Evolutionary conservation across 805 yeast species (phyloP).

Genomic region (Candida maris): DNA sequence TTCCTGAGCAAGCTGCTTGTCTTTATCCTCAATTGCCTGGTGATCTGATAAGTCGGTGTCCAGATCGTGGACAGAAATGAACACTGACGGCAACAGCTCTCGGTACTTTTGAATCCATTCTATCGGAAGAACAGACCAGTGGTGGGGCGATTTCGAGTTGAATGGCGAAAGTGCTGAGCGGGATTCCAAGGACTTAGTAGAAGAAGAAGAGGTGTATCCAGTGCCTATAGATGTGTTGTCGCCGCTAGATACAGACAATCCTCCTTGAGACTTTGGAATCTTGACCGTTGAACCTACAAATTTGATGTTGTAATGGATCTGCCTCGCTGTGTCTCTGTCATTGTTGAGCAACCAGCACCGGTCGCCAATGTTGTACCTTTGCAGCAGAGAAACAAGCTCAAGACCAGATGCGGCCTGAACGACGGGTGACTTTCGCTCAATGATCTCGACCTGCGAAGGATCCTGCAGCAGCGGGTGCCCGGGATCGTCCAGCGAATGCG

Average conservation of each 20-base stretch:
- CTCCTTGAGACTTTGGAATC: slow-evolving; percentile 18
- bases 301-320: slow-evolving; percentile 28
- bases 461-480: slow-evolving; percentile 9
- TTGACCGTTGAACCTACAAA: slow-evolving; percentile 27
- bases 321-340: slow-evolving; percentile 13
- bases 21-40: slow-evolving; percentile 23
- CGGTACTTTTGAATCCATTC: slow-evolving; percentile 55
- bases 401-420: slow-evolving; percentile 27
- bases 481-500: slow-evolving; percentile 2
- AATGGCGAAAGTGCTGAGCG: slow-evolving; percentile 41
- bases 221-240: not conserved
- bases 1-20: slow-evolving; percentile 35
- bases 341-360: slow-evolving; percentile 18
- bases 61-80: slow-evolving; percentile 42
- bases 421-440: slow-evolving; percentile 18
- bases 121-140: slow-evolving; percentile 39
- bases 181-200: not conserved
- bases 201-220: not conserved
- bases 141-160: slow-evolving; percentile 37
- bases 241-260: not conserved
- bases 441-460: slow-evolving; percentile 2
- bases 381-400: slow-evolving; percentile 30
- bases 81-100: slow-evolving; percentile 44
- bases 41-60: slow-evolving; percentile 27
- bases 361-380: slow-evolving; percentile 26